These are phyloP conservation scores for Luvunga scandens DNA, from an alignment of 345 rosid species.

Conservation along the genomic window DNA sequence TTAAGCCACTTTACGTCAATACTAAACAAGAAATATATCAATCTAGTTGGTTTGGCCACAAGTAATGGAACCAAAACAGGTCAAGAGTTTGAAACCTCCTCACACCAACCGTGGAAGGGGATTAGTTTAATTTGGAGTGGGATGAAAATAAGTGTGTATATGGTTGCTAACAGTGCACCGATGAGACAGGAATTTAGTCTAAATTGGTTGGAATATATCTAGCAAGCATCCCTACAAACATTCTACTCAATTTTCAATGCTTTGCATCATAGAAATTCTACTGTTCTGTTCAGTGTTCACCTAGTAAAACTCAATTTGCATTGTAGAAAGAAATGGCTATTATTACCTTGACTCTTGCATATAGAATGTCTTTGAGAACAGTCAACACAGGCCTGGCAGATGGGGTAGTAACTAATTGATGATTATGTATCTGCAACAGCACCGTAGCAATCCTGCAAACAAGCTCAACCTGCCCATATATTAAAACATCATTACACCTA, in stretches of 20 bases:
- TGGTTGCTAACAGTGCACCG: background rate
- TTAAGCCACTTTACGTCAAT: too few species aligned
- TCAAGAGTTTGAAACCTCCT: background rate
- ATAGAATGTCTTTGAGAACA: conserved; percentile 63
- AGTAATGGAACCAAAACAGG: background rate
- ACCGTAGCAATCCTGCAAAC: conserved; percentile 73
- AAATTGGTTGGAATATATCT: background rate
- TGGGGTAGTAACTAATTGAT: conserved; percentile 78
- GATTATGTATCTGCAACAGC: conserved; percentile 71
- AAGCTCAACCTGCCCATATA: conserved; percentile 66
- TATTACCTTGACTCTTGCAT: conserved; percentile 72
- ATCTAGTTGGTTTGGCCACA: background rate
- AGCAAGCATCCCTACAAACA: background rate
- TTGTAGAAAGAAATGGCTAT: background rate
- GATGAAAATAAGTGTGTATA: background rate
- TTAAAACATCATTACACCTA: background rate
- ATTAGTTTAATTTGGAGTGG: background rate
- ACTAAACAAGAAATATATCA: background rate
- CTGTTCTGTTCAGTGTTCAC: background rate
- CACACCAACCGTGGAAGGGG: background rate
- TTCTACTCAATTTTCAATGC: background rate
- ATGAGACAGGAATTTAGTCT: background rate
- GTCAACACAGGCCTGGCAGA: conserved; percentile 73
- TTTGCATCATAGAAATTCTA: background rate
- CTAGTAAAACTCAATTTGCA: background rate